phyloP scores from a whole-genome alignment of 2,329 filamentous ascomycete genomes.

The Colletotrichum sp. region DNA sequence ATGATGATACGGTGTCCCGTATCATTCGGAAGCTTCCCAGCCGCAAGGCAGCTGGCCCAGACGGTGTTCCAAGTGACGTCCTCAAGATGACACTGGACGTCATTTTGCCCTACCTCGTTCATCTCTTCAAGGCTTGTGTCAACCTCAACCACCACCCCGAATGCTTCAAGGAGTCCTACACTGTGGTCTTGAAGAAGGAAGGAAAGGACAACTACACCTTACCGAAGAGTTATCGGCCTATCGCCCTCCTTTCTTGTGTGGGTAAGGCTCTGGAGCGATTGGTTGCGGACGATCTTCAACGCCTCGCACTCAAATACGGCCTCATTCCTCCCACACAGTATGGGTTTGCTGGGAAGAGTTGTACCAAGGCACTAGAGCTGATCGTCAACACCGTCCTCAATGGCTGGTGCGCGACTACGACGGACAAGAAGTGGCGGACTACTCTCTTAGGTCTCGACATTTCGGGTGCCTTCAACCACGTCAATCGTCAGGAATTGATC shows the following conservation, averaged over 20 bases:
- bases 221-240: neutral
- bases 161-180: neutral
- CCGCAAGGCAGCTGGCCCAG: neutral
- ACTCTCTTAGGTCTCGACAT: neutral
- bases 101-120: neutral
- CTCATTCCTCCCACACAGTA: neutral
- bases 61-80: neutral
- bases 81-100: neutral
- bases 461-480: neutral
- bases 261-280: neutral
- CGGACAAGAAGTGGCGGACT: neutral
- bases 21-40: neutral
- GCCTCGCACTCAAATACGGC: neutral
- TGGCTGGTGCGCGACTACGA: neutral
- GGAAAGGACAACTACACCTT: neutral
- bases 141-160: neutral
- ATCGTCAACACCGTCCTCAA: neutral
- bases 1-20: neutral
- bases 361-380: neutral
- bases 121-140: neutral
- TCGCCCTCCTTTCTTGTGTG: neutral
- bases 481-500: neutral
- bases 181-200: neutral
- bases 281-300: neutral
- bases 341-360: neutral